Base-by-base conservation (phyloP, 2,329 filamentous ascomycete genomes). In the Aureobasidium melanogenum region DNA sequence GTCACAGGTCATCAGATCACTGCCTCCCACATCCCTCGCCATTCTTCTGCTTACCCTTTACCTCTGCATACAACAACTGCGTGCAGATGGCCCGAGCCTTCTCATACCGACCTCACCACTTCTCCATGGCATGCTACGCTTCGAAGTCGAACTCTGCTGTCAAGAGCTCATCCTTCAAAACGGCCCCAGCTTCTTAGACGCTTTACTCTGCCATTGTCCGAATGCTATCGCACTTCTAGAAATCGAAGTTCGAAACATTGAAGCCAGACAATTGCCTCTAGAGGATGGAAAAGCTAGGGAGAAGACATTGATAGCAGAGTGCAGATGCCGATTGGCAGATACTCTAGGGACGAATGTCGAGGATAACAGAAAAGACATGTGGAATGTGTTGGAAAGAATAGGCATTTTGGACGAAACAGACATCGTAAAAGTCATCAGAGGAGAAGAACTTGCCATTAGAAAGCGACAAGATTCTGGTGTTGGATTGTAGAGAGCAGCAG, bases 41-140 rank as follows among this genome's bases (percentile, higher is more conserved):
- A 69, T 69, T 30, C 48, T 73, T 12, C 63, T 71, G 12, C 71
- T 73, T 64, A 70, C 69, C 12, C 66, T 72, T 24, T 63, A 69
- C 41, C 65, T 67, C 15, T 65, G 63, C 9, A 66, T 73, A 41
- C 68, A 69, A 43, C 69, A 72, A 24, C 58, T 73, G 19, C 64
- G 71, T 3, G 67, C 68, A 41, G 65, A 69, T 22, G 71, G 71
- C 9, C 69, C 71, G 10, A 62, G 63, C n/a, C 66, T 69, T 2
- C 66, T 70, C 22, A 64, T 68, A 28, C 63, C 61, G 36, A 44
- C 56, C 39, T 19, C 60, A 39, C 58, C 60, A 28, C 54, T 52
- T 9, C 26, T 52, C 39, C 47, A 41, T 34, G 28, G 55, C 48
- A 43, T 55, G 39, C 62, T 62, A 24, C 59, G 70, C n/a, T 66